A percentile compares a stretch with the other conserved stretches of the same genome.
Evolutionary conservation across 2,329 filamentous ascomycete genomes (phyloP).

Genomic region (Fusarium poae): DNA sequence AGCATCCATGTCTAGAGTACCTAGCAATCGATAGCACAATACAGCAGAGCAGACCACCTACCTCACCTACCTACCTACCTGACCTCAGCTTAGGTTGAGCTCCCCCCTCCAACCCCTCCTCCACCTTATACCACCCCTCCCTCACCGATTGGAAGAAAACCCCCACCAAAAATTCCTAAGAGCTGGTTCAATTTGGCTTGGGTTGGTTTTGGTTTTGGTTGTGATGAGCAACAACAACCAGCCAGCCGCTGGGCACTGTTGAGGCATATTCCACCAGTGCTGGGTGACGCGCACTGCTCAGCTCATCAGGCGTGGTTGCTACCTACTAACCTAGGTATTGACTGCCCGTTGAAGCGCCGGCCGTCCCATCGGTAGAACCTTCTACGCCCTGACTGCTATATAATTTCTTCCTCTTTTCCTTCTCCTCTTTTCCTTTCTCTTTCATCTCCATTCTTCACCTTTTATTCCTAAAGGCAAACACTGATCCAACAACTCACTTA

Average conservation of each 20-base stretch:
- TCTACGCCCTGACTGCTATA: constrained; percentile 33
- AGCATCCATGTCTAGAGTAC: neutral
- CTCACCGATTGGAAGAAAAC: constrained; percentile 39
- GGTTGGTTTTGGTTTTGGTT: constrained; percentile 40
- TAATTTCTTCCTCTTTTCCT: constrained; percentile 30
- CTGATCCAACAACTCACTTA: constrained; percentile 44
- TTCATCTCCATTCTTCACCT: constrained; percentile 21
- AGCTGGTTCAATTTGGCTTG: constrained; percentile 40
- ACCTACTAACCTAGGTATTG: neutral
- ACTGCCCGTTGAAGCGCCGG: constrained; percentile 34
- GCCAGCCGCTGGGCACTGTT: constrained; percentile 31
- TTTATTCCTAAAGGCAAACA: constrained; percentile 29
- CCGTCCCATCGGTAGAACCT: constrained; percentile 35
- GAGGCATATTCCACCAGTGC: constrained; percentile 46
- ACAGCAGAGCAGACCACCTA: constrained; percentile 7
- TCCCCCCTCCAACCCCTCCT: constrained; percentile 29
- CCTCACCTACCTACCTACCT: neutral
- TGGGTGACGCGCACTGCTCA: constrained; percentile 16
- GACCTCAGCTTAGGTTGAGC: constrained; percentile 5
- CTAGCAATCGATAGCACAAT: constrained; percentile 1
- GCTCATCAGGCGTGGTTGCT: constrained; percentile 1
- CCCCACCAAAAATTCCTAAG: constrained; percentile 45
- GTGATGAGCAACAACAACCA: constrained; percentile 47
- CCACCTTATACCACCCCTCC: constrained; percentile 37
- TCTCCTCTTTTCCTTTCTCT: constrained; percentile 27